These are phyloP conservation scores for Infundibulicybe gibba DNA, from an alignment of 768 basidiomycete genomes.

Conservation along the genomic window DNA sequence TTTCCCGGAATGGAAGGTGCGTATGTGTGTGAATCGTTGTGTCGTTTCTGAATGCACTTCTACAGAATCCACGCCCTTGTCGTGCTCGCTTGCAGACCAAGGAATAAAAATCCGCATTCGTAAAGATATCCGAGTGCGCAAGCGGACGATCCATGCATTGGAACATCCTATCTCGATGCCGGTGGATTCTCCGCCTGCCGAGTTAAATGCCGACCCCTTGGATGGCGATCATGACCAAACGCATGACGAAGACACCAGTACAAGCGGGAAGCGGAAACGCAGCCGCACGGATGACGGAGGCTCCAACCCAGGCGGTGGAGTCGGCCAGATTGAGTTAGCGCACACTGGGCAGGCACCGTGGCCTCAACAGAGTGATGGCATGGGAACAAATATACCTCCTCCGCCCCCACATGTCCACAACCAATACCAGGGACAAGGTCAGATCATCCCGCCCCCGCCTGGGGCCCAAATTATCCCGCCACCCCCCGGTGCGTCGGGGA, in stretches of 20 bases:
- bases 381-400: constrained; percentile 1
- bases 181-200: constrained; percentile 5
- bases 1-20: constrained; percentile 94
- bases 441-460: background rate
- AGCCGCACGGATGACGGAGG: constrained; percentile 2
- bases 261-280: background rate
- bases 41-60: background rate
- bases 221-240: constrained; percentile 3
- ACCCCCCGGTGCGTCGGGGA: constrained; percentile 28
- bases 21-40: constrained; percentile 14
- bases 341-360: background rate
- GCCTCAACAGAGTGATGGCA: background rate
- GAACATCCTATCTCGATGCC: constrained; percentile 27
- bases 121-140: constrained; percentile 85
- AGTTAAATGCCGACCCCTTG: background rate
- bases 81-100: constrained; percentile 90
- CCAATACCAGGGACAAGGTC: constrained; percentile 6
- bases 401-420: background rate
- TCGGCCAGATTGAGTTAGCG: background rate
- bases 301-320: background rate
- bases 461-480: constrained; percentile 18
- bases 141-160: constrained; percentile 48
- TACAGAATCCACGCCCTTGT: constrained; percentile 83
- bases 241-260: background rate
- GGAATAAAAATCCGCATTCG: constrained; percentile 94